A percentile compares a stretch with the other conserved stretches of the same genome.
phyloP scores from a whole-genome alignment of 2,329 filamentous ascomycete species.

The Stachybotrys chlorohalonatus region DNA sequence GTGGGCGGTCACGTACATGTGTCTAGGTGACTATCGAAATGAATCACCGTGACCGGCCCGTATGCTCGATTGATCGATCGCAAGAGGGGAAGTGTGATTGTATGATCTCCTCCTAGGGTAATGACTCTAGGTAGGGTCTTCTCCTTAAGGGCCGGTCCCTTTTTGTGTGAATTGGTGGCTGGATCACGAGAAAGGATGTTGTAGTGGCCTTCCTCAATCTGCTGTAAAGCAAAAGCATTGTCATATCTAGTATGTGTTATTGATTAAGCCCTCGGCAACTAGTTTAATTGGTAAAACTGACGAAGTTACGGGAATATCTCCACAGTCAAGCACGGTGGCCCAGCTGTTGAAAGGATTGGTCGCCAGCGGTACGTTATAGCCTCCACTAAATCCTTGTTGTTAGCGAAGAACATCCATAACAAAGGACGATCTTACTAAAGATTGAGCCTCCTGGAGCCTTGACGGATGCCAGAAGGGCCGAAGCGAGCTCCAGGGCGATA shows the following conservation, averaged over 20 bases:
- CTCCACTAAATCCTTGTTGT: conserved; percentile 48
- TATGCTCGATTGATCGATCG: conserved; percentile 52
- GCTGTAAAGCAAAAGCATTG: conserved; percentile 70
- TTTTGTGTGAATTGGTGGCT: conserved; percentile 56
- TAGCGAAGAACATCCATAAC: not conserved
- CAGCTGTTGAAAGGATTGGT: conserved; percentile 77
- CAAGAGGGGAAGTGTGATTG: conserved; percentile 51
- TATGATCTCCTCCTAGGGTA: conserved; percentile 60
- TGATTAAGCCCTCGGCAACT: not conserved
- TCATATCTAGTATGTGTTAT: conserved; percentile 51
- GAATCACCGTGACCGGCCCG: conserved; percentile 51
- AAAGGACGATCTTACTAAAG: conserved; percentile 58
- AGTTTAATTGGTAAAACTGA: conserved; percentile 29
- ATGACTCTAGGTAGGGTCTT: conserved; percentile 75
- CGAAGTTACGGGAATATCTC: conserved; percentile 79
- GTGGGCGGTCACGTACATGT: conserved; percentile 41
- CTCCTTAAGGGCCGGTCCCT: conserved; percentile 60
- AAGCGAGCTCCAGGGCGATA: conserved; percentile 80
- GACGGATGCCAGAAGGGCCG: conserved; percentile 74
- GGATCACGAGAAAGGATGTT: conserved; percentile 63
- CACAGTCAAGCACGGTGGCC: conserved; percentile 72
- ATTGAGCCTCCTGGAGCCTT: conserved; percentile 77
- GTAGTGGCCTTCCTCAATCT: conserved; percentile 81
- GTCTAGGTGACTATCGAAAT: conserved; percentile 57
- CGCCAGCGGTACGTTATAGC: conserved; percentile 74